Evolutionary conservation across 345 rosid genomes (phyloP).

Genomic region (Raphanus sativus): DNA sequence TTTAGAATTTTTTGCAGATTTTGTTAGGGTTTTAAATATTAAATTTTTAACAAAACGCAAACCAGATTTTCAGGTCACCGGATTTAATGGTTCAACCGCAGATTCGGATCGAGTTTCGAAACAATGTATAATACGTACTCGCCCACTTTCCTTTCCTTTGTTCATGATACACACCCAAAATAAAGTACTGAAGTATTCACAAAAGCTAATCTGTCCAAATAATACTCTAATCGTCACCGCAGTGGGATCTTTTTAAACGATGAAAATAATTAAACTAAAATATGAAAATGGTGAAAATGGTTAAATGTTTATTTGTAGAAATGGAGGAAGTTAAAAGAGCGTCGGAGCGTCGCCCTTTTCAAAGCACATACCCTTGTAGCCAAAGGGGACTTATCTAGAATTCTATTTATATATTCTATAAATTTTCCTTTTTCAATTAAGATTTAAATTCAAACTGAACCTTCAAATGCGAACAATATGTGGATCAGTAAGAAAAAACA

Average conservation of each 20-base stretch:
- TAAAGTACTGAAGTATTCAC: not conserved
- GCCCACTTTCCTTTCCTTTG: not conserved
- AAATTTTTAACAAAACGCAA: too few relatives aligned
- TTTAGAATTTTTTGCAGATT: too few relatives aligned
- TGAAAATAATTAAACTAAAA: conserved; percentile 22
- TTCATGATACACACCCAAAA: conserved; percentile 16
- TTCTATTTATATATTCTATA: conserved; percentile 21
- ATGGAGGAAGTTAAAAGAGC: conserved; percentile 23
- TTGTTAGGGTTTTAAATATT: too few relatives aligned
- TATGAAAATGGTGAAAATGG: not conserved
- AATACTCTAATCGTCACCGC: conserved; percentile 7
- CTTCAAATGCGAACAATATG: not conserved
- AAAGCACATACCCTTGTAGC: conserved; percentile 35
- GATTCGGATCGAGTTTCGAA: too few relatives aligned
- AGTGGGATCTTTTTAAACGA: conserved; percentile 26
- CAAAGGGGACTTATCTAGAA: conserved; percentile 27
- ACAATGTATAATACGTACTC: not conserved
- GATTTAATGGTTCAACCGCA: too few relatives aligned
- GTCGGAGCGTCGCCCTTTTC: conserved; percentile 33
- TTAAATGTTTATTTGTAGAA: conserved; percentile 7
- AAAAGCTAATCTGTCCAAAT: conserved; percentile 24
- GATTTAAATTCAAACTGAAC: not conserved
- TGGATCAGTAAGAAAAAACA: not conserved
- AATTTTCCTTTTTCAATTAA: not conserved
- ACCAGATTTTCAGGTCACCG: too few relatives aligned